Evolutionary conservation across 139 green algal genomes (phyloP).

Genomic region (Picochlorum sp.): DNA sequence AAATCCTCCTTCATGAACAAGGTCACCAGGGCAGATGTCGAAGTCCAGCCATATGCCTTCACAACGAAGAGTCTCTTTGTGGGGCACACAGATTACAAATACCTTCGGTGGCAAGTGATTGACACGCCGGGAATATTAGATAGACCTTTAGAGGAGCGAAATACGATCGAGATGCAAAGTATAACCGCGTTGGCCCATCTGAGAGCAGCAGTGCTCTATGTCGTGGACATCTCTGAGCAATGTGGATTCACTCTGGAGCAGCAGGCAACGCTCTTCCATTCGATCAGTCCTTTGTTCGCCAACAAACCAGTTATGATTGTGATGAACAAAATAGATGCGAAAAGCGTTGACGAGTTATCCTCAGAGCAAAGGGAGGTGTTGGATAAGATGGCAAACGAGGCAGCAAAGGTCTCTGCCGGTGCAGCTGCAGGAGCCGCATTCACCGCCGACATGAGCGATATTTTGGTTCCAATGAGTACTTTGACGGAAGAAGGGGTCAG

Average conservation of each 20-base stretch:
- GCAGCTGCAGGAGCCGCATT: not conserved
- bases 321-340: slow-evolving; percentile 83
- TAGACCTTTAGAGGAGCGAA: slow-evolving; percentile 94
- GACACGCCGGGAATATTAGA: slow-evolving; percentile 98
- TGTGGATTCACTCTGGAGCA: slow-evolving; percentile 91
- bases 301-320: slow-evolving; percentile 98
- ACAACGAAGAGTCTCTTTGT: slow-evolving; percentile 96
- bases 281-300: slow-evolving; percentile 95
- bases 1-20: slow-evolving; percentile 98
- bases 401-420: slow-evolving; percentile 28
- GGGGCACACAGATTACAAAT: slow-evolving; percentile 98
- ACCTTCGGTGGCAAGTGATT: slow-evolving; percentile 89
- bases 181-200: slow-evolving; percentile 98
- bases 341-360: slow-evolving; percentile 24
- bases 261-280: slow-evolving; percentile 94
- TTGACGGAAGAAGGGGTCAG: slow-evolving; percentile 86
- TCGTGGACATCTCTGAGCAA: slow-evolving; percentile 91
- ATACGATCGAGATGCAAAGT: slow-evolving; percentile 98
- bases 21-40: slow-evolving; percentile 92
- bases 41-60: slow-evolving; percentile 97
- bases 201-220: slow-evolving; percentile 90
- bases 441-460: slow-evolving; percentile 27
- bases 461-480: slow-evolving; percentile 80
- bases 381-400: slow-evolving; percentile 72
- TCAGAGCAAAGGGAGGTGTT: slow-evolving; percentile 59